phyloP scores from a whole-genome alignment of 441 rosid species.

The Gossypium lobatum region DNA sequence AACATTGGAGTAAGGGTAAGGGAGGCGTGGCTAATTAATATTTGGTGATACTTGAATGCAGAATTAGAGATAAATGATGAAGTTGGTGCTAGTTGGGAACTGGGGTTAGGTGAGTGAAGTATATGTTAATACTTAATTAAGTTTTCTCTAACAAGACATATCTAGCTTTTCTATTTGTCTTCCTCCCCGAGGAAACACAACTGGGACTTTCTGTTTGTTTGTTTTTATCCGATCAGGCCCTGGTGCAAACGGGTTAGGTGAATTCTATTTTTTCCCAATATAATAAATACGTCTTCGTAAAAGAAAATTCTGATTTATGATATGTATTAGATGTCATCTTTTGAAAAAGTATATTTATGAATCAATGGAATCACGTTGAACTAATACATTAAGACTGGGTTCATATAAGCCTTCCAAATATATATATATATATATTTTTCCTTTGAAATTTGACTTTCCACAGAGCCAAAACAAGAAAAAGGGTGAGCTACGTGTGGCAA shows the following conservation, averaged over 20 bases:
- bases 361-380: neutral
- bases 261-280: neutral
- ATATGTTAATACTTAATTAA: neutral
- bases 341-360: too few relatives aligned
- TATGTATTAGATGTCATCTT: too few relatives aligned
- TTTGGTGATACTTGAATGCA: neutral
- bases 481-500: neutral
- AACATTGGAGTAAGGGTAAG: neutral
- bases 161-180: neutral
- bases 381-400: neutral
- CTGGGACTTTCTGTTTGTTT: neutral
- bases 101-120: neutral
- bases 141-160: neutral
- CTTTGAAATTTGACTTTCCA: neutral
- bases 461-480: neutral
- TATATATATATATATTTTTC: neutral
- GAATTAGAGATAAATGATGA: neutral
- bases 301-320: too few relatives aligned
- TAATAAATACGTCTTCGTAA: too few relatives aligned
- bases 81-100: neutral
- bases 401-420: neutral
- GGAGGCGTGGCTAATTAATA: neutral
- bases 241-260: neutral
- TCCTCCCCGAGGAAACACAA: neutral
- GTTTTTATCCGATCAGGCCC: neutral